A percentile compares a stretch with the other conserved stretches of the same genome.
Evolutionary conservation across 768 basidiomycete genomes (phyloP).

Genomic region (Xanthoconium stramineum): DNA sequence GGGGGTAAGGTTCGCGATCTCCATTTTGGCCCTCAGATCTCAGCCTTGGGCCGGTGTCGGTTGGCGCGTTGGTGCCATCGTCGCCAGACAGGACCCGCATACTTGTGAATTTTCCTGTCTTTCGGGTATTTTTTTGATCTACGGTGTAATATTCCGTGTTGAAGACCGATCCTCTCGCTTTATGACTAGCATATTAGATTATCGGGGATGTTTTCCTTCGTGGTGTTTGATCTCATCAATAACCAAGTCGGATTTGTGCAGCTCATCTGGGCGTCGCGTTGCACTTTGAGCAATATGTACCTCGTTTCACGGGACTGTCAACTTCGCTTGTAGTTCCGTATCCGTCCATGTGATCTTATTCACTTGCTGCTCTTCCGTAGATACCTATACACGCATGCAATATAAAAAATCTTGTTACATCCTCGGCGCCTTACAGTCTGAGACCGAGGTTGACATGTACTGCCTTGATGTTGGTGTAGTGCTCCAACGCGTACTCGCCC

Average conservation of each 20-base stretch:
- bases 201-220: background rate
- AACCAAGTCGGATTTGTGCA: too few species aligned
- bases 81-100: background rate
- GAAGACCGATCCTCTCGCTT: too few species aligned
- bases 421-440: background rate
- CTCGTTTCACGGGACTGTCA: too few species aligned
- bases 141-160: too few species aligned
- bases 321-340: too few species aligned
- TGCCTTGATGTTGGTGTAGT: conserved; percentile 10
- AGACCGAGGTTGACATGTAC: conserved; percentile 8
- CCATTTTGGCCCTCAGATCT: background rate
- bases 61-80: background rate
- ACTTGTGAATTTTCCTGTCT: too few species aligned
- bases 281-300: too few species aligned
- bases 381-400: background rate
- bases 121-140: too few species aligned
- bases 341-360: too few species aligned
- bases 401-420: too few species aligned
- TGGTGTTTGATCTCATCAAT: too few species aligned
- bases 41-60: background rate
- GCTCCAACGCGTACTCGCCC: conserved; percentile 11
- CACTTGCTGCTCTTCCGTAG: background rate
- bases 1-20: conserved; percentile 35
- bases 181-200: background rate
- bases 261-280: too few species aligned